Base-by-base conservation (phyloP, 2,329 filamentous ascomycete genomes). In the Raffaelea ambrosiae region DNA sequence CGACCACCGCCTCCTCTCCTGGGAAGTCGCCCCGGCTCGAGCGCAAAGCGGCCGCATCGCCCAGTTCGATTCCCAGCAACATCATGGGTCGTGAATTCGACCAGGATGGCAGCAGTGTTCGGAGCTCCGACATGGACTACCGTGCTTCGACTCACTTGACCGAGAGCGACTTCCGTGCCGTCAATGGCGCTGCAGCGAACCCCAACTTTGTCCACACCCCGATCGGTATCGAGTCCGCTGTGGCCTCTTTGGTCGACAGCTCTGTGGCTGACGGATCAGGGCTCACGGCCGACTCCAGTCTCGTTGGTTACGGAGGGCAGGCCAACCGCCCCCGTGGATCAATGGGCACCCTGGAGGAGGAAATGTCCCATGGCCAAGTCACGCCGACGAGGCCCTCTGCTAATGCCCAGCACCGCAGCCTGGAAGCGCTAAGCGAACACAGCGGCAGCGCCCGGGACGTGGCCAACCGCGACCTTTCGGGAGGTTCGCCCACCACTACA, bases 241-340 rank as follows among this genome's bases (percentile, higher is more conserved):
- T 97, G 11, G 91, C 91, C 8, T 96, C 90, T 16, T 71, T 97
- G 7, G 70, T 83, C 2, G 84, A 93, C 57, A 88, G 89, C 18
- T 91, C 88, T 0, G 69, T 76, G 63, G 62, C 79, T 16, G 76
- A 79, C 4, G 76, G 76, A 45, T 94, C 88, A 2, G 77, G 84
- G 13, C 61, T 95, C 46, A 90, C 81, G 3, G 69, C 67, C 14
- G 73, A 71, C 10, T 83, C 79, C 13, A 72, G 70, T 29, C 66
- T 68, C 57, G 70, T 70, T n/a, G 70, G 74, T 52, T 72, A 76
- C 22, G 48, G 33, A 1, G 75, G 73, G 52, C 55, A 65, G 53
- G 13, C 7, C 26, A 29, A 13, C 26, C 44, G 43, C 11, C 43
- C 59, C 50, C 53, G 66, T 49, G 56, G 70, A 57, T 66, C 74